Conservation (phyloP, 78 protist species). For the Dictyostelium intermedium region DNA sequence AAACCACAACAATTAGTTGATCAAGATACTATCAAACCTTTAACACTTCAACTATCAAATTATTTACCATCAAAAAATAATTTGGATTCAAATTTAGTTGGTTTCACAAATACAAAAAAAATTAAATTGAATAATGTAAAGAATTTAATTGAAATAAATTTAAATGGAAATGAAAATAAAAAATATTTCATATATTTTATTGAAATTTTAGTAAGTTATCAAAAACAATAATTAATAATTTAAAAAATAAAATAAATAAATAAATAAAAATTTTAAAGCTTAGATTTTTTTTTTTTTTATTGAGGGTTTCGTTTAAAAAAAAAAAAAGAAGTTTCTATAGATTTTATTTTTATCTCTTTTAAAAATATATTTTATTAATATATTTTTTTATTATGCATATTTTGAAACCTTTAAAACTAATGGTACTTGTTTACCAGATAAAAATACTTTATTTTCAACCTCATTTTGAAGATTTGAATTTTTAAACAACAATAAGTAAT, state of each 20-base stretch:
- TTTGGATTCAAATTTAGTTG: background rate
- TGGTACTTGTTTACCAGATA: conserved; percentile 35
- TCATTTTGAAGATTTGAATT: background rate
- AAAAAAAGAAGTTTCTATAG: no score
- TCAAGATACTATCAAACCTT: background rate
- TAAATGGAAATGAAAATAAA: background rate
- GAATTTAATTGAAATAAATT: background rate
- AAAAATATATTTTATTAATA: no score
- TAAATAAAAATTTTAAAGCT: no score
- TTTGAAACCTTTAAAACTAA: conserved; percentile 27
- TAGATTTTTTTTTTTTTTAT: no score
- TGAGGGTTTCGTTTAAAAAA: no score
- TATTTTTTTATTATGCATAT: conserved; percentile 6
- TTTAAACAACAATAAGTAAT: background rate
- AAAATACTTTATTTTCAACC: conserved; percentile 9
- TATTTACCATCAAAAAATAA: background rate
- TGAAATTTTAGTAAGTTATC: background rate
- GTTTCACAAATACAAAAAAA: background rate
- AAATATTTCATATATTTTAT: background rate
- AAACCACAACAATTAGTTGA: background rate
- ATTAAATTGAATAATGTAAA: background rate
- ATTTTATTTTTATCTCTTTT: no score
- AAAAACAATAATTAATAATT: background rate
- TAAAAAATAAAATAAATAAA: no score
- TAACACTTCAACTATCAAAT: background rate